Evolutionary conservation across 1,139 yeast species (phyloP).

Genomic region (Saccharomyces pastorianus): DNA sequence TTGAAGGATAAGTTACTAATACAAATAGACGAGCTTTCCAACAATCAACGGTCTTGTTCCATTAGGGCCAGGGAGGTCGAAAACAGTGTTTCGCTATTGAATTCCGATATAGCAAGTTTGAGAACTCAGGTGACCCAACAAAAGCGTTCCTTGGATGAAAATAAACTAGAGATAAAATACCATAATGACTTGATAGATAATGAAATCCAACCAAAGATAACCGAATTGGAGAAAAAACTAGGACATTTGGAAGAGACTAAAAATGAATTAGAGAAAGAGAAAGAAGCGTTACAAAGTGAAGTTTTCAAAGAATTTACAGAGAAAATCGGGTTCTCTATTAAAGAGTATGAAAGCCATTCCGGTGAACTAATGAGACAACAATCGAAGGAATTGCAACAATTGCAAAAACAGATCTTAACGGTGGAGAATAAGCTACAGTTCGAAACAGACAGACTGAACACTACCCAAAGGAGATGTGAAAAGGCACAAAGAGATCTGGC

Average conservation of each 20-base stretch:
- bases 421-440: conserved; percentile 56
- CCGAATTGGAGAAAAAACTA: conserved; percentile 18
- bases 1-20: conserved; percentile 52
- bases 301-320: conserved; percentile 50
- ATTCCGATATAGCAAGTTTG: conserved; percentile 43
- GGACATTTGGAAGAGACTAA: conserved; percentile 18
- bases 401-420: conserved; percentile 52
- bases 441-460: conserved; percentile 50
- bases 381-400: conserved; percentile 57
- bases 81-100: conserved; percentile 44
- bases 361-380: conserved; percentile 54
- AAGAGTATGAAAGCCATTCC: conserved; percentile 61
- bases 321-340: conserved; percentile 48
- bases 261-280: conserved; percentile 27
- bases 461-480: conserved; percentile 41
- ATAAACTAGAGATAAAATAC: conserved; percentile 47
- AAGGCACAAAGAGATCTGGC: conserved; percentile 22
- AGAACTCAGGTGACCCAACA: conserved; percentile 45
- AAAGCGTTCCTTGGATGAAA: conserved; percentile 47
- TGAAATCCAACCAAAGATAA: conserved; percentile 33
- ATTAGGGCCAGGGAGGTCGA: conserved; percentile 55
- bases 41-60: conserved; percentile 43
- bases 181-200: conserved; percentile 34
- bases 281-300: conserved; percentile 36
- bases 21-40: conserved; percentile 46